Percentiles rank a stretch among this genome's conserved stretches.
Conservation (phyloP, 1,284 basidiomycete species). For the Puccinia brachypodii region DNA sequence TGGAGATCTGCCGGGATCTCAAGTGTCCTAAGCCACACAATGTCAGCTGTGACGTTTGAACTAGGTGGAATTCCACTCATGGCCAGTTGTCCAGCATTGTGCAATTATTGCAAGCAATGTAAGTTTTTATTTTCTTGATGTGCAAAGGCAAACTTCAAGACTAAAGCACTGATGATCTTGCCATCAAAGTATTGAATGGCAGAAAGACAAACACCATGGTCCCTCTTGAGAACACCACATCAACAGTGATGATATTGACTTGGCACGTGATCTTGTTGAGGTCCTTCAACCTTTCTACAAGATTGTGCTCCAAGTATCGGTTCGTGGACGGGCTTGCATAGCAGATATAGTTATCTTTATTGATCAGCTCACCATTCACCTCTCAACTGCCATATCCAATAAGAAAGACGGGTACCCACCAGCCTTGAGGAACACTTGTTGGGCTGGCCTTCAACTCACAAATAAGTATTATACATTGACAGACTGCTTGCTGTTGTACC, state of each 20-base stretch:
- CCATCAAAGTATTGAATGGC: not conserved
- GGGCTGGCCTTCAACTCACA: not conserved
- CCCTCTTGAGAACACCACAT: not conserved
- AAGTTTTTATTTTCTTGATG: not conserved
- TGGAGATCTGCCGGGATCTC: not conserved
- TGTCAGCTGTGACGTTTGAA: not conserved
- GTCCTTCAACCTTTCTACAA: not conserved
- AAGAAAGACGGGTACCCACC: not conserved
- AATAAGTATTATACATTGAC: slow-evolving; percentile 20
- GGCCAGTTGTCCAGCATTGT: not conserved
- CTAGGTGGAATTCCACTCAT: slow-evolving; percentile 2
- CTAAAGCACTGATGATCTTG: not conserved
- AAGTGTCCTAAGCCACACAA: not conserved
- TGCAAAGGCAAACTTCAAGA: not conserved
- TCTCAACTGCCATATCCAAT: not conserved
- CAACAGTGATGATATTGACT: not conserved
- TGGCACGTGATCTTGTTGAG: not conserved
- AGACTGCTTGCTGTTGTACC: not conserved
- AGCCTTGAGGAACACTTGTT: slow-evolving; percentile 1
- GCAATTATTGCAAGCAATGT: not conserved
- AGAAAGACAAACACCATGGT: slow-evolving; percentile 1
- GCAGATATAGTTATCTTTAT: not conserved
- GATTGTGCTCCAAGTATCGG: not conserved
- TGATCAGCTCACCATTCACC: not conserved
- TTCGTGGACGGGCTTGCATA: not conserved